Evolutionary conservation across 2,329 filamentous ascomycete species (phyloP).

Genomic region (Alternaria gansuensis): DNA sequence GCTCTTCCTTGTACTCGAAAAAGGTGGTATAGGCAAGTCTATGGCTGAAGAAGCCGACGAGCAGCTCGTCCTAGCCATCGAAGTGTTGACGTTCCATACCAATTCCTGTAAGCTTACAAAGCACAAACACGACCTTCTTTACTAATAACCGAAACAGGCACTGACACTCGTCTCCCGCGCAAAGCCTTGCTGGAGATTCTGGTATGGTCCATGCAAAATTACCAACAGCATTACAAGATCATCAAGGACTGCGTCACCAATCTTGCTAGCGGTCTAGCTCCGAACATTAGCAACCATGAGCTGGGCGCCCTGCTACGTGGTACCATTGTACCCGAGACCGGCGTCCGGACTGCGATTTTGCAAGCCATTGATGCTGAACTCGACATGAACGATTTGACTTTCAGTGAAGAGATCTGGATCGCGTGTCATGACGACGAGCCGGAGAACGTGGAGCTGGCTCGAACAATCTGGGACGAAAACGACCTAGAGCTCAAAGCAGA

Average conservation of each 20-base stretch:
- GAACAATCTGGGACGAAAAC: constrained; percentile 95
- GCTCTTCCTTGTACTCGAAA: constrained; percentile 77
- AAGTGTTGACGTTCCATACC: constrained; percentile 89
- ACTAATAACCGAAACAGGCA: constrained; percentile 53
- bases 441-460: constrained; percentile 84
- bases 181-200: constrained; percentile 75
- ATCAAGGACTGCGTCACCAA: constrained; percentile 93
- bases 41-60: constrained; percentile 81
- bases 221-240: constrained; percentile 92
- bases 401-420: constrained; percentile 92
- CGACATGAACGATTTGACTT: constrained; percentile 85
- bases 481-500: constrained; percentile 74
- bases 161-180: constrained; percentile 78
- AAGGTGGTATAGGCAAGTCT: constrained; percentile 76
- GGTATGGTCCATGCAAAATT: constrained; percentile 83
- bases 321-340: constrained; percentile 77
- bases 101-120: constrained; percentile 66
- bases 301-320: constrained; percentile 79
- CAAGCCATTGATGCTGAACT: constrained; percentile 92
- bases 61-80: constrained; percentile 86
- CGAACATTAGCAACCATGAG: constrained; percentile 78
- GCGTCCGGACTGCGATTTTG: constrained; percentile 83
- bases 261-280: constrained; percentile 82
- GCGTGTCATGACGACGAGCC: constrained; percentile 89
- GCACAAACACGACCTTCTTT: background rate